Percentiles rank a stretch among this genome's conserved stretches.
Evolutionary conservation across 768 basidiomycete species (phyloP).

Genomic region (Leccinellum albellum): DNA sequence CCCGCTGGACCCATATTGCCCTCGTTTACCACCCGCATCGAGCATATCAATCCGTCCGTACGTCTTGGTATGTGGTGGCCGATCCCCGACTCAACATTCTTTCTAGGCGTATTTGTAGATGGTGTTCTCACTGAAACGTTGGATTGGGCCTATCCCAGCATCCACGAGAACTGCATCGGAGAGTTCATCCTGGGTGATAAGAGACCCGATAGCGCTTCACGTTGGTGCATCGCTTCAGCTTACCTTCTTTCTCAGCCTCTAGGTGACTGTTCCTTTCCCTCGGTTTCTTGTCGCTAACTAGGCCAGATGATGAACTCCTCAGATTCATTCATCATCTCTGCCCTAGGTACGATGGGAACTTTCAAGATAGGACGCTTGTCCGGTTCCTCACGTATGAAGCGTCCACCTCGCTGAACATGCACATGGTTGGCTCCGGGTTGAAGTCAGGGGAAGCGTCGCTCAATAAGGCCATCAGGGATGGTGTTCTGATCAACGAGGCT

Average conservation of each 20-base stretch:
- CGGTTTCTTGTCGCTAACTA: conserved; percentile 12
- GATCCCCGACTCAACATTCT: not conserved
- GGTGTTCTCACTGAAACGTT: conserved; percentile 62
- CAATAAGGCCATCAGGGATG: conserved; percentile 39
- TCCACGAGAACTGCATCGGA: conserved; percentile 34
- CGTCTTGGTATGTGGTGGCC: conserved; percentile 17
- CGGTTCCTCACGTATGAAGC: conserved; percentile 84
- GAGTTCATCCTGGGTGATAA: conserved; percentile 58
- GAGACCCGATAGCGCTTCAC: conserved; percentile 32
- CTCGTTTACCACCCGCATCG: conserved; percentile 64
- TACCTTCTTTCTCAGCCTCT: conserved; percentile 58
- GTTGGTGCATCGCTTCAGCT: conserved; percentile 67
- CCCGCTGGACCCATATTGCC: conserved; percentile 70
- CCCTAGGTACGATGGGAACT: conserved; percentile 71
- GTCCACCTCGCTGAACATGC: conserved; percentile 79
- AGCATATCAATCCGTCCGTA: conserved; percentile 57
- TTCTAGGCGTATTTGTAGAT: conserved; percentile 68
- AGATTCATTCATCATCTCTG: conserved; percentile 79
- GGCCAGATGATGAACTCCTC: conserved; percentile 62
- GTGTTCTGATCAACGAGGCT: conserved; percentile 36
- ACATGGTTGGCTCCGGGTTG: conserved; percentile 51
- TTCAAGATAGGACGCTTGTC: conserved; percentile 66
- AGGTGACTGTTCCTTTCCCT: conserved; percentile 33
- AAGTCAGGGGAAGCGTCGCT: conserved; percentile 37
- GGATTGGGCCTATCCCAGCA: conserved; percentile 61